These are phyloP conservation scores for Teratosphaeria gauchensis DNA, from an alignment of 2,329 filamentous ascomycete genomes.

Conservation along the genomic window DNA sequence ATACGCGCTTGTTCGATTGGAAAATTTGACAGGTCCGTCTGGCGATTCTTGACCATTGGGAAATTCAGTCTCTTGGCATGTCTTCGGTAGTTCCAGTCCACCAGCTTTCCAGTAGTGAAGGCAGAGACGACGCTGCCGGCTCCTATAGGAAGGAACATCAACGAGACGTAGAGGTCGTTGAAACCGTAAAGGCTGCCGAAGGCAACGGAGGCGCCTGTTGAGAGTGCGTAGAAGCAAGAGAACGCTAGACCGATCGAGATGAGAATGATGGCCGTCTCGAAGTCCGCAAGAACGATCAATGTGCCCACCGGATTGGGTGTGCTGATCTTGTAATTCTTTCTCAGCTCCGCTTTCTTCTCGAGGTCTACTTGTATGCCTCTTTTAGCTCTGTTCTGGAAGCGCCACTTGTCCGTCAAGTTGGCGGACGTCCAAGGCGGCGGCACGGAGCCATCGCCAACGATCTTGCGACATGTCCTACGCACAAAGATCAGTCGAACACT, in stretches of 20 bases:
- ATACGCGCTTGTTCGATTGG: constrained; percentile 36
- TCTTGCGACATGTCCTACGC: constrained; percentile 29
- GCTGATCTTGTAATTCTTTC: constrained; percentile 15
- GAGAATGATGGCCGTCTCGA: constrained; percentile 30
- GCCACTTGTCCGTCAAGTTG: constrained; percentile 40
- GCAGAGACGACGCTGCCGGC: constrained; percentile 31
- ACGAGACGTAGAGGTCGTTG: constrained; percentile 31
- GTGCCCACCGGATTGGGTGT: constrained; percentile 22
- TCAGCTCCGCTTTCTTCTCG: constrained; percentile 12
- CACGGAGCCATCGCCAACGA: constrained; percentile 54
- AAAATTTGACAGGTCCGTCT: constrained; percentile 30
- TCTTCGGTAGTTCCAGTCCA: constrained; percentile 56
- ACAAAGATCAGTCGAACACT: not conserved
- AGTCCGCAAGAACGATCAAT: constrained; percentile 18
- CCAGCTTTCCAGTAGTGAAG: constrained; percentile 35
- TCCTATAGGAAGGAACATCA: constrained; percentile 35
- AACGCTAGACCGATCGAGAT: constrained; percentile 30
- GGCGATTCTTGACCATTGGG: constrained; percentile 4
- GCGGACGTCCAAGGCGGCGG: constrained; percentile 50
- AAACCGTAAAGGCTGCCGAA: constrained; percentile 30
- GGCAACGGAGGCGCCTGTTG: constrained; percentile 29
- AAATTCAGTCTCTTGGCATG: not conserved
- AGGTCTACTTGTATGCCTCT: constrained; percentile 13
- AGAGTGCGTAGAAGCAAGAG: constrained; percentile 34
- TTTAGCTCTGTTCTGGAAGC: constrained; percentile 11